Evolutionary conservation across 2,329 filamentous ascomycete species (phyloP).

Genomic region (Phialophora expanda): DNA sequence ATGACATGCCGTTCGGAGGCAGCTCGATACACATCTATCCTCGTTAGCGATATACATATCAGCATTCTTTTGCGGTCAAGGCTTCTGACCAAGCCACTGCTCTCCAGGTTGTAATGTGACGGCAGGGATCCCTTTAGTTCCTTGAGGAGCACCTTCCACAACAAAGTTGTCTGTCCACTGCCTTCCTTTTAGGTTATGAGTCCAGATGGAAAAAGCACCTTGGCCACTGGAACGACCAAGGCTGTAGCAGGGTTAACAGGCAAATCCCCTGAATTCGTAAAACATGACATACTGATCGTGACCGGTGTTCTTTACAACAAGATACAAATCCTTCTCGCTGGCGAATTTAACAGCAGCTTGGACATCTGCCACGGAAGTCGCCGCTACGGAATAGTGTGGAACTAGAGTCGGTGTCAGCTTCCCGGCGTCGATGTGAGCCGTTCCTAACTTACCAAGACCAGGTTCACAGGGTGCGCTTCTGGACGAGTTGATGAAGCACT

Average conservation of each 20-base stretch:
- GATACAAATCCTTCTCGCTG: constrained; percentile 38
- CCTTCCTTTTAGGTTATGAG: constrained; percentile 41
- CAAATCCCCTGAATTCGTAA: not conserved
- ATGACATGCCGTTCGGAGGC: constrained; percentile 38
- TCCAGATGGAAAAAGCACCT: constrained; percentile 42
- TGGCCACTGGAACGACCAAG: constrained; percentile 41
- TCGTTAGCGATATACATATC: constrained; percentile 2
- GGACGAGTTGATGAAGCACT: constrained; percentile 42
- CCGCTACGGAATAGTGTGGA: constrained; percentile 39
- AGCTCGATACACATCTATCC: constrained; percentile 39
- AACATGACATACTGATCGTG: constrained; percentile 40
- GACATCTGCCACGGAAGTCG: constrained; percentile 28
- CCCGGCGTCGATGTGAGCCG: not conserved
- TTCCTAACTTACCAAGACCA: constrained; percentile 34
- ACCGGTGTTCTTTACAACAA: constrained; percentile 43
- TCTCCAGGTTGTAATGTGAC: constrained; percentile 42
- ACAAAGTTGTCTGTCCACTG: constrained; percentile 39
- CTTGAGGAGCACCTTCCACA: constrained; percentile 35
- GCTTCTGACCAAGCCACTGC: constrained; percentile 38
- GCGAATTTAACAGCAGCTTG: constrained; percentile 41
- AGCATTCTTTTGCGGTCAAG: not conserved
- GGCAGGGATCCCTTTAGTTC: constrained; percentile 34
- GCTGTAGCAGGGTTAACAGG: constrained; percentile 22
- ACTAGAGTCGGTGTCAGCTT: constrained; percentile 28
- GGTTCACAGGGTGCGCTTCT: constrained; percentile 37